Conservation (phyloP, 2,329 filamentous ascomycete species). For the Trichoderma cornu-damae region DNA sequence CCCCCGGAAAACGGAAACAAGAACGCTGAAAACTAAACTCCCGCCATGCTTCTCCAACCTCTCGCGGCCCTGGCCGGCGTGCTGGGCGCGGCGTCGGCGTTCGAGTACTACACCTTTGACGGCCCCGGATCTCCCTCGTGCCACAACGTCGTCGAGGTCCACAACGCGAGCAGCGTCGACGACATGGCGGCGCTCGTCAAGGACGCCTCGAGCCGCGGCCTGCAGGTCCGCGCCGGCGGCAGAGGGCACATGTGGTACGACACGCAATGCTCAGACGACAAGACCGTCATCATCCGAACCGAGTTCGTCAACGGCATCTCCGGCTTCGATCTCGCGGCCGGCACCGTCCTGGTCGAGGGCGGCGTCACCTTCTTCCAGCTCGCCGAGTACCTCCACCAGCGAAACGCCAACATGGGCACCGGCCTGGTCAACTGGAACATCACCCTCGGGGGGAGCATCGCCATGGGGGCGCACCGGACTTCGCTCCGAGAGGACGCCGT, state of each 20-base stretch:
- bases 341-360: slow-evolving; percentile 45
- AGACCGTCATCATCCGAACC: slow-evolving; percentile 45
- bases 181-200: slow-evolving; percentile 41
- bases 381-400: slow-evolving; percentile 44
- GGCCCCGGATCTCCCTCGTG: slow-evolving; percentile 45
- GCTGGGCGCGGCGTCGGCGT: slow-evolving; percentile 7
- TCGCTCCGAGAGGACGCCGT: slow-evolving; percentile 45
- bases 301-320: slow-evolving; percentile 42
- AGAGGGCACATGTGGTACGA: slow-evolving; percentile 52
- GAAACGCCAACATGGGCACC: slow-evolving; percentile 44
- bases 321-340: slow-evolving; percentile 40
- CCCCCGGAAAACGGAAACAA: no score
- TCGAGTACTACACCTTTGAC: slow-evolving; percentile 46
- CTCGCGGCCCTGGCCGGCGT: slow-evolving; percentile 3
- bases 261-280: slow-evolving; percentile 47
- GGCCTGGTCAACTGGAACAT: slow-evolving; percentile 52
- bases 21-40: not conserved
- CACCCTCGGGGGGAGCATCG: slow-evolving; percentile 45
- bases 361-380: slow-evolving; percentile 50
- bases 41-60: not conserved
- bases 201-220: slow-evolving; percentile 35
- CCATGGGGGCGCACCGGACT: slow-evolving; percentile 49
- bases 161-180: slow-evolving; percentile 42
- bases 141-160: slow-evolving; percentile 40
- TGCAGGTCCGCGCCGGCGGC: slow-evolving; percentile 43